These are phyloP conservation scores for Haplosporangium sp. DNA, from an alignment of 371 early-diverging fungal species.

Conservation along the genomic window DNA sequence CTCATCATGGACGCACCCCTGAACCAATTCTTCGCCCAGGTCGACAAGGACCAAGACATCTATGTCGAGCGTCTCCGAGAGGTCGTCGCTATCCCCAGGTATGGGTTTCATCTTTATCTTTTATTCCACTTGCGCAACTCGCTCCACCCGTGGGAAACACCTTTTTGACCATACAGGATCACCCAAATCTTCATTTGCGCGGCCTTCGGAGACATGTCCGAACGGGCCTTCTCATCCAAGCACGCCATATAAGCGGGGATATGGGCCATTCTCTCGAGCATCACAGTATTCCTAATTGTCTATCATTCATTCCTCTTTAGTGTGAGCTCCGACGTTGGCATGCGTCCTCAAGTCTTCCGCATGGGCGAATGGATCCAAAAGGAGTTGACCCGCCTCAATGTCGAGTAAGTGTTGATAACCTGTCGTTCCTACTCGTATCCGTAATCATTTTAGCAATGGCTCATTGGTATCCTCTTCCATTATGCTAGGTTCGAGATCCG, in stretches of 20 bases:
- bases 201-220: background rate
- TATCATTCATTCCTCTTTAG: conserved; percentile 54
- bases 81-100: conserved; percentile 93
- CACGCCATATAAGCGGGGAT: background rate
- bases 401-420: conserved; percentile 55
- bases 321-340: conserved; percentile 81
- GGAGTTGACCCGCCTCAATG: conserved; percentile 83
- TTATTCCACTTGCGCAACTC: background rate
- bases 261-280: background rate
- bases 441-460: background rate
- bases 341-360: conserved; percentile 87
- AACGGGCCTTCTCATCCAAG: background rate
- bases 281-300: background rate
- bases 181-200: no score
- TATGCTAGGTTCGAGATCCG: conserved; percentile 63
- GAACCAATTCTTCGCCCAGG: conserved; percentile 74
- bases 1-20: conserved; percentile 40
- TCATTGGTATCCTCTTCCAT: background rate
- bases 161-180: no score
- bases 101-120: no score
- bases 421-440: background rate
- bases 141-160: conserved; percentile 17
- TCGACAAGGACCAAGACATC: conserved; percentile 82
- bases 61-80: conserved; percentile 90
- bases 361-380: conserved; percentile 91